Conservation (phyloP, 305 asterid genomes). For the Plantago coronopus region DNA sequence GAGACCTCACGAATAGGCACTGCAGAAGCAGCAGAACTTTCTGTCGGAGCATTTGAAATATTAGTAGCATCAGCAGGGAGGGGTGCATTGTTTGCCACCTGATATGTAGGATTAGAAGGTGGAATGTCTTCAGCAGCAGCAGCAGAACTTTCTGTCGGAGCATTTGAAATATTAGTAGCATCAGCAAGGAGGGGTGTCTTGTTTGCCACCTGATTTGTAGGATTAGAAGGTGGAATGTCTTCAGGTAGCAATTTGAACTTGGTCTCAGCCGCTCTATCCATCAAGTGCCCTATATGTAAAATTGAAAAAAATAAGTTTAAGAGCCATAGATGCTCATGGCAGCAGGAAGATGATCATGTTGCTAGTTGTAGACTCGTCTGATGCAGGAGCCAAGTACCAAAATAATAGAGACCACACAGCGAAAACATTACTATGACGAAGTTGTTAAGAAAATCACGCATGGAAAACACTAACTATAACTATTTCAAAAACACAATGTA, state of each 20-base stretch:
- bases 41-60: neutral
- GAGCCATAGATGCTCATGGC: neutral
- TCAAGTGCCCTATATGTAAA: neutral
- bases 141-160: neutral
- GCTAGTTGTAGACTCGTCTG: too few relatives aligned
- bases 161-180: neutral
- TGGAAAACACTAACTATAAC: too few relatives aligned
- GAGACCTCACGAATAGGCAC: neutral
- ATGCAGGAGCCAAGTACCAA: too few relatives aligned
- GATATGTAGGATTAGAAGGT: neutral
- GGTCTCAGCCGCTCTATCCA: slow-evolving; percentile 1
- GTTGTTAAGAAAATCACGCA: too few relatives aligned
- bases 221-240: neutral
- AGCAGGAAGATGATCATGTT: neutral
- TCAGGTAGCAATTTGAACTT: neutral
- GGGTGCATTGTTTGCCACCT: neutral
- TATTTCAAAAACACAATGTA: too few relatives aligned
- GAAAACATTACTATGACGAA: too few relatives aligned
- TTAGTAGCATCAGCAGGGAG: neutral
- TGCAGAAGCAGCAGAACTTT: neutral
- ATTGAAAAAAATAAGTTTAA: neutral
- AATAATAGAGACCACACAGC: too few relatives aligned
- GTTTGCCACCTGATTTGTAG: neutral
- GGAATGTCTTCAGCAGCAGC: neutral
- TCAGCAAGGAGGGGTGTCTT: neutral